Percentiles rank a stretch among this genome's conserved stretches.
Evolutionary conservation across 2,329 filamentous ascomycete species (phyloP).

Genomic region (Colletotrichum theobromicola): DNA sequence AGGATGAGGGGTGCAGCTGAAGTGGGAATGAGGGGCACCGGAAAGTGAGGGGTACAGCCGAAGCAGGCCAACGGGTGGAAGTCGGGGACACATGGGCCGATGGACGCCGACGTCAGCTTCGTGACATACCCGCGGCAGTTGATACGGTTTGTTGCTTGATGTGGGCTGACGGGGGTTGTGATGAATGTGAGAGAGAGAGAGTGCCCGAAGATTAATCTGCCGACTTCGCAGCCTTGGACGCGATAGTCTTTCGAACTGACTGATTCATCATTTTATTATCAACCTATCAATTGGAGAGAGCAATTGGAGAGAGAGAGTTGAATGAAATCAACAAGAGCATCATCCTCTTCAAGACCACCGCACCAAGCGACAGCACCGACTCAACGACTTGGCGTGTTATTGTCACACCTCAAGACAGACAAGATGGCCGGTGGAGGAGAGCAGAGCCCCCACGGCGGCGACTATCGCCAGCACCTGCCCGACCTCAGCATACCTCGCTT

Average conservation of each 20-base stretch:
- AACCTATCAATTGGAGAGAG: not conserved
- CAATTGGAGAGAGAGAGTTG: no score
- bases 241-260: accelerated
- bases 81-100: conserved; percentile 11
- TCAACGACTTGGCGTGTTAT: not conserved
- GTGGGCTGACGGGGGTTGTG: not conserved
- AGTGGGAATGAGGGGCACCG: not conserved
- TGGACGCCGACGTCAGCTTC: not conserved
- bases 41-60: conserved; percentile 11
- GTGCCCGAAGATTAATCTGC: not conserved
- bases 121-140: not conserved
- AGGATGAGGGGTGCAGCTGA: not conserved
- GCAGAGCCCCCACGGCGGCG: conserved; percentile 22
- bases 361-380: not conserved
- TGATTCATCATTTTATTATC: not conserved
- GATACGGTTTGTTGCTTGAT: not conserved
- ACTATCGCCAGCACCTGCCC: conserved; percentile 65
- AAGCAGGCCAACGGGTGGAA: no score
- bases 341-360: not conserved
- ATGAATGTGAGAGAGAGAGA: not conserved
- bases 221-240: not conserved
- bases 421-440: not conserved
- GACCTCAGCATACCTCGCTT: conserved; percentile 68
- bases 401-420: not conserved
- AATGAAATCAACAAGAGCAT: not conserved